Evolutionary conservation across 257 asterid genomes (phyloP), one percentile per base, ranked within the genome.

Genomic region (Phtheirospermum japonicum): DNA sequence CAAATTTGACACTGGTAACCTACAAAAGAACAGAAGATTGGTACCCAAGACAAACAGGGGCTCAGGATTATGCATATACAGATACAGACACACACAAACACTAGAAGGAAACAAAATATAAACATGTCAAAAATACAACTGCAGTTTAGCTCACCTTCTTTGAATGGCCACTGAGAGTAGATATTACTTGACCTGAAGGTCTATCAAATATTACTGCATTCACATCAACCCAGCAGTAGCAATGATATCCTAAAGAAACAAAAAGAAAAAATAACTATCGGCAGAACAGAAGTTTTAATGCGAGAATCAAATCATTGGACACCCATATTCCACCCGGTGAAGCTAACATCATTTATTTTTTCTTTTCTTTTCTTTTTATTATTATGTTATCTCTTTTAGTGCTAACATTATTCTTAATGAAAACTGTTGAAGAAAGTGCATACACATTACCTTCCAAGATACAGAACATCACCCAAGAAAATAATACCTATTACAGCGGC

Each of bases 131-230:
- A 74, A 61, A 42, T 11, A 48, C 18, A 64, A 57, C 19, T 40
- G 6, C 11, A 52, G 17, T 48, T 58, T 18, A 10, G 65, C 83
- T 49, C 20, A 90, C 97, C 99, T 85, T 89, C 85, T 87, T 93
- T 37, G 97, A 83, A 67, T 93, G 99, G 71, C 97, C 99, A 78
- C 85, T 84, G 63, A 93, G 97, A 18, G 97, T 93, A 39, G 96
- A 85, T 70, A 89, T 76, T 43, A 89, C 90, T 78, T 87, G 87
- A 72, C 97, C 99, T 40, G 97, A 87, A 23, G 88, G 70, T 66
- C 88, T 83, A 84, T 89, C 90, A 63, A 93, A 93, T 61, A 93
- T 69, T 52, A 93, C 97, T 49, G 85, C 92, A 73, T 87, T 93
- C 45, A 96, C 63, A 78, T 89, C 97, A 32, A 73, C 80, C 99